These are phyloP conservation scores for Kodamaea kaohsiungensis DNA, from an alignment of 805 yeast species.

Conservation along the genomic window DNA sequence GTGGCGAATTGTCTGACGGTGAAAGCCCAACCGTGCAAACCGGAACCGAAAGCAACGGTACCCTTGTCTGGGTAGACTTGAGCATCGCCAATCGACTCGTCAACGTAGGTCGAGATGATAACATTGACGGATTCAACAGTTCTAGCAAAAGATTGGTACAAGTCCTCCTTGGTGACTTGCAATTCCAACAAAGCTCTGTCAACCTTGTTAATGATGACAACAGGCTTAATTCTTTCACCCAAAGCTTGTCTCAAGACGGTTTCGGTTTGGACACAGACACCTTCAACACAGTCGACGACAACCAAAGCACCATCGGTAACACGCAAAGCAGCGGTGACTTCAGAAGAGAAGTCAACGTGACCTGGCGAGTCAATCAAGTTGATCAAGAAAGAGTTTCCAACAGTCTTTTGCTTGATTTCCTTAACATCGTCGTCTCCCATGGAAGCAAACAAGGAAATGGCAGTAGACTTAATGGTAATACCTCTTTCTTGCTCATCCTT, in stretches of 20 bases:
- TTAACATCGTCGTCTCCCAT: constrained; percentile 82
- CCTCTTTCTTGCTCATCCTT: constrained; percentile 99
- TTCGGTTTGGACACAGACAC: constrained; percentile 99
- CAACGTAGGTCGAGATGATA: constrained; percentile 93
- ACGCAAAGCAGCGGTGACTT: constrained; percentile 99
- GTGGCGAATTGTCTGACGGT: constrained; percentile 97
- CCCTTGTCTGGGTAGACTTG: constrained; percentile 99
- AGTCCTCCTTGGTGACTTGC: constrained; percentile 98
- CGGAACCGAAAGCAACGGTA: constrained; percentile 99
- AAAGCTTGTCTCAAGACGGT: constrained; percentile 98
- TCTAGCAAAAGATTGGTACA: constrained; percentile 97
- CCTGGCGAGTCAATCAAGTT: constrained; percentile 99
- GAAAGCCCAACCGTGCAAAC: constrained; percentile 99
- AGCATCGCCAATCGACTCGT: constrained; percentile 86
- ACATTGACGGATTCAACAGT: constrained; percentile 99
- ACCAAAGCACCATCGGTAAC: constrained; percentile 99
- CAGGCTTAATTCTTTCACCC: constrained; percentile 99
- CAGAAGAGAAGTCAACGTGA: constrained; percentile 99
- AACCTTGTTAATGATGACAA: constrained; percentile 97
- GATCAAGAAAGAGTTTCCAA: constrained; percentile 91
- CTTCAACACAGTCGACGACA: constrained; percentile 98
- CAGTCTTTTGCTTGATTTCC: constrained; percentile 89
- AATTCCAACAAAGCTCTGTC: constrained; percentile 99
- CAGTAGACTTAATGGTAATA: constrained; percentile 98
- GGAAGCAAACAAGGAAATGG: constrained; percentile 92